phyloP scores from a whole-genome alignment of 2,329 filamentous ascomycete species.

The Alternaria hordeiaustralica region DNA sequence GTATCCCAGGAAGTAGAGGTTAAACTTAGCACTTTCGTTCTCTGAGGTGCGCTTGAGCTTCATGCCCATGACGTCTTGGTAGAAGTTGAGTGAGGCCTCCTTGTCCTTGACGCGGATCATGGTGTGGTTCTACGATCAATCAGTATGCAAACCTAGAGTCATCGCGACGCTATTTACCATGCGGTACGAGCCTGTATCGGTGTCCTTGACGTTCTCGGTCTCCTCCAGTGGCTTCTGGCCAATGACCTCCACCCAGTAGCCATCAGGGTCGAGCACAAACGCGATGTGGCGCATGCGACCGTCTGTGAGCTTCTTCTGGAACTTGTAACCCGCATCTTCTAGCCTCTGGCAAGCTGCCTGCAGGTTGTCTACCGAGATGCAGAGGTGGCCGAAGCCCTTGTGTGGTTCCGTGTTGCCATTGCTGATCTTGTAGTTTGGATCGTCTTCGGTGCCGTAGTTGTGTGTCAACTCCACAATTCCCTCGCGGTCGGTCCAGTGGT shows the following conservation, averaged over 20 bases:
- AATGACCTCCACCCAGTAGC: constrained; percentile 75
- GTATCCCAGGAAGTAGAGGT: constrained; percentile 92
- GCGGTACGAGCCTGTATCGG: constrained; percentile 77
- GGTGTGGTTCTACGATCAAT: constrained; percentile 71
- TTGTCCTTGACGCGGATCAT: constrained; percentile 89
- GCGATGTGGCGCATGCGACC: constrained; percentile 77
- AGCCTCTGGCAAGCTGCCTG: constrained; percentile 89
- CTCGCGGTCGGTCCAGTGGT: constrained; percentile 80
- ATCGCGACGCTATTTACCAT: constrained; percentile 51
- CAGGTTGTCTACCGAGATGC: constrained; percentile 71
- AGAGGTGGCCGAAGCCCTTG: constrained; percentile 84
- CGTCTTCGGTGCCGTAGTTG: constrained; percentile 87
- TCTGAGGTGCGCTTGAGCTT: constrained; percentile 75
- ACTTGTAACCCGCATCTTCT: constrained; percentile 87
- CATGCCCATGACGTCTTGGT: constrained; percentile 87
- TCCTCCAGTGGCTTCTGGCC: constrained; percentile 74
- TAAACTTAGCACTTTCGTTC: constrained; percentile 75
- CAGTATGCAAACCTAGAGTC: constrained; percentile 1
- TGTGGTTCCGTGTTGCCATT: constrained; percentile 94
- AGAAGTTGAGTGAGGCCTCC: constrained; percentile 56
- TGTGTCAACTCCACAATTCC: constrained; percentile 86
- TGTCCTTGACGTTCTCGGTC: constrained; percentile 74
- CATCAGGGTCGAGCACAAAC: constrained; percentile 87
- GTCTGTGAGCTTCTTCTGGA: constrained; percentile 93
- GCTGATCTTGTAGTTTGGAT: constrained; percentile 78